Evolutionary conservation across 2,329 filamentous ascomycete genomes (phyloP).

Genomic region (Epichloe festucae): DNA sequence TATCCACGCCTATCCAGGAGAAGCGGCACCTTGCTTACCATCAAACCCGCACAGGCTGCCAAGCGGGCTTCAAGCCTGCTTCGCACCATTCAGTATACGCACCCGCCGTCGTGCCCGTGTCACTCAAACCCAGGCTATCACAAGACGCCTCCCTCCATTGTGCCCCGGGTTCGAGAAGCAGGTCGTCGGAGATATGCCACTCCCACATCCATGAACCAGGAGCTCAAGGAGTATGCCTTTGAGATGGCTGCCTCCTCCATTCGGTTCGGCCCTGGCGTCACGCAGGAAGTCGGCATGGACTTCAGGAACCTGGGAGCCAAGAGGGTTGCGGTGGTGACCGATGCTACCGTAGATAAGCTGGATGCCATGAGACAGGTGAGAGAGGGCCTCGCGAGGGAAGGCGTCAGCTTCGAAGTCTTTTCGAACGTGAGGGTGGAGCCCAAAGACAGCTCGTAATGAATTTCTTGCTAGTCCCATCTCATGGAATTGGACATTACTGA

Average conservation of each 20-base stretch:
- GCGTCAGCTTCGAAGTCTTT: slow-evolving; percentile 69
- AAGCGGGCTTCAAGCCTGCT: slow-evolving; percentile 59
- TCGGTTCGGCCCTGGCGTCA: slow-evolving; percentile 83
- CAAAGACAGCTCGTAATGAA: slow-evolving; percentile 74
- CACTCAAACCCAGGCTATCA: slow-evolving; percentile 80
- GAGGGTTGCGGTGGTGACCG: slow-evolving; percentile 85
- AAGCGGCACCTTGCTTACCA: not conserved
- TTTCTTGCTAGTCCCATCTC: not conserved
- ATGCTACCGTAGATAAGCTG: slow-evolving; percentile 66
- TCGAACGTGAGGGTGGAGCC: slow-evolving; percentile 76
- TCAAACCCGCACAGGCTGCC: slow-evolving; percentile 32
- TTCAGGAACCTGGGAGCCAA: slow-evolving; percentile 81
- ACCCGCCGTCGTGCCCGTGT: slow-evolving; percentile 80
- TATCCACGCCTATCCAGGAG: too few relatives aligned
- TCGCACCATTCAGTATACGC: slow-evolving; percentile 80
- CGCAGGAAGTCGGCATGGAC: slow-evolving; percentile 96
- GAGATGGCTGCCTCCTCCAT: slow-evolving; percentile 96
- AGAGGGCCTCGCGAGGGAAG: slow-evolving; percentile 65
- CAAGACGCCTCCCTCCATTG: slow-evolving; percentile 46
- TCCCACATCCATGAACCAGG: slow-evolving; percentile 40
- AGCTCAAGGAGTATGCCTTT: slow-evolving; percentile 90
- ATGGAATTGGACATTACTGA: slow-evolving; percentile 17
- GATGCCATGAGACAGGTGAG: slow-evolving; percentile 83
- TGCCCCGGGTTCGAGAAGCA: slow-evolving; percentile 28
- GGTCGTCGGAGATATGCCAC: slow-evolving; percentile 51